Evolutionary conservation across 257 asterid species (phyloP).

Genomic region (Anisodus acutangulus): DNA sequence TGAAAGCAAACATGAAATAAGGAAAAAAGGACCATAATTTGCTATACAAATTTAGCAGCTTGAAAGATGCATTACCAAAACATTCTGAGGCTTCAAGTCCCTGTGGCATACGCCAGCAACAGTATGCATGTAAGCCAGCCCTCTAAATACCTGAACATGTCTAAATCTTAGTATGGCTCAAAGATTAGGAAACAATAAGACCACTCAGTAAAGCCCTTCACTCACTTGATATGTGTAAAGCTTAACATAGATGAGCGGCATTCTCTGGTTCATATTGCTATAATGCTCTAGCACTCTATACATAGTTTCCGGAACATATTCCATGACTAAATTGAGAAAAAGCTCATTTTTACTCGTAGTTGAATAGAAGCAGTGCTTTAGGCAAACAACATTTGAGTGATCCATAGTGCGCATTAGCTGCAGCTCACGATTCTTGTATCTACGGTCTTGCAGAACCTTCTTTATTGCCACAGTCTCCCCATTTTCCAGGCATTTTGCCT

Average conservation of each 20-base stretch:
- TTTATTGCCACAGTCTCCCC: constrained; percentile 95
- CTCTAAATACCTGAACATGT: constrained; percentile 76
- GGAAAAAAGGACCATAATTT: constrained; percentile 20
- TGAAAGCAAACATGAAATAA: constrained; percentile 30
- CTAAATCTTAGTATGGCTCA: constrained; percentile 21
- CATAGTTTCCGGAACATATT: constrained; percentile 88
- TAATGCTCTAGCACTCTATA: constrained; percentile 74
- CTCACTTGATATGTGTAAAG: constrained; percentile 91
- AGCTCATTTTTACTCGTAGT: constrained; percentile 85
- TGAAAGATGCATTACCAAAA: constrained; percentile 58
- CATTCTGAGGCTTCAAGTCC: constrained; percentile 96
- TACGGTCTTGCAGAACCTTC: constrained; percentile 92
- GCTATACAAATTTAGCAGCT: neutral
- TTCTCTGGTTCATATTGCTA: constrained; percentile 73
- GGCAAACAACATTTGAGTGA: constrained; percentile 88
- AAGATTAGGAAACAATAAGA: constrained; percentile 7
- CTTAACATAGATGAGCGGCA: constrained; percentile 93
- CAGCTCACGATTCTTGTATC: constrained; percentile 94
- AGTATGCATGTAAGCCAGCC: constrained; percentile 94
- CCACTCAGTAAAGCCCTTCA: constrained; percentile 3
- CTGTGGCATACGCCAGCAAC: constrained; percentile 94
- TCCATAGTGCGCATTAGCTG: constrained; percentile 94
- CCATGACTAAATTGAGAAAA: constrained; percentile 93
- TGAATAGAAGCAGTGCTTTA: constrained; percentile 92
- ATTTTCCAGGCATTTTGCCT: constrained; percentile 97